Evolutionary conservation across 345 rosid species (phyloP), one percentile per base, ranked within the genome.

Genomic region (Eucalyptus albens): DNA sequence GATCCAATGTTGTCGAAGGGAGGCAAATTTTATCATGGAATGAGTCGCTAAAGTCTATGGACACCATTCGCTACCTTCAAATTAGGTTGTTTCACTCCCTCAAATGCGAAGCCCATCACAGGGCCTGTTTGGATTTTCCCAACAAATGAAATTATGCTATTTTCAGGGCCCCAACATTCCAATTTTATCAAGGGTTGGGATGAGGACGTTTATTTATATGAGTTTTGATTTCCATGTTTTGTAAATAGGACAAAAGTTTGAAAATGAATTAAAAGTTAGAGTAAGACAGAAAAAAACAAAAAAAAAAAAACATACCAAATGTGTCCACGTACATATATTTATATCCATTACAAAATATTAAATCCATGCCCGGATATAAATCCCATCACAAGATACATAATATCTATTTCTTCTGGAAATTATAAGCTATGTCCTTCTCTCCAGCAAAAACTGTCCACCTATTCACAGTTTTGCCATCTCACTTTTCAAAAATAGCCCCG

Each of bases 231-330:
- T 53, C 1, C 11, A 21, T 2, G 11, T 3, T 1, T 53, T 53
- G 1, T 21, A 2, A 0, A 2, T 8, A 21, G 5, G 11, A 53
- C 0, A 53, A 53, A 53, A 21, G 2, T 53, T 53, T 53, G 10
- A 53, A 53, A 53, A 53, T 53, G 11, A 8, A 53, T 21, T 53
- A 53, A 53, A 53, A 53, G 1, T 53, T 53, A 53, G 26, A 53
- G 11, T 53, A 19, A 8, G 59, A 8, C 4, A 53, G 2, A 16
- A 51, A 51, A 51, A 51, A 17, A 16, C 0, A 11, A 51, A 51
- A 51, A 16, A 17, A 16, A 37, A 40, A 53, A 51, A 7, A 17
- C 9, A 53, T 53, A 8, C 24, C 9, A n/a, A 31, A 15, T 37
- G 42, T 15, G 40, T 31, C 42, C 22, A 16, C 6, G 3, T 31